Percentiles rank a stretch among this genome's conserved stretches.
These are phyloP conservation scores for Alternaria incomplexa DNA, from an alignment of 2,329 filamentous ascomycete genomes.

Conservation along the genomic window DNA sequence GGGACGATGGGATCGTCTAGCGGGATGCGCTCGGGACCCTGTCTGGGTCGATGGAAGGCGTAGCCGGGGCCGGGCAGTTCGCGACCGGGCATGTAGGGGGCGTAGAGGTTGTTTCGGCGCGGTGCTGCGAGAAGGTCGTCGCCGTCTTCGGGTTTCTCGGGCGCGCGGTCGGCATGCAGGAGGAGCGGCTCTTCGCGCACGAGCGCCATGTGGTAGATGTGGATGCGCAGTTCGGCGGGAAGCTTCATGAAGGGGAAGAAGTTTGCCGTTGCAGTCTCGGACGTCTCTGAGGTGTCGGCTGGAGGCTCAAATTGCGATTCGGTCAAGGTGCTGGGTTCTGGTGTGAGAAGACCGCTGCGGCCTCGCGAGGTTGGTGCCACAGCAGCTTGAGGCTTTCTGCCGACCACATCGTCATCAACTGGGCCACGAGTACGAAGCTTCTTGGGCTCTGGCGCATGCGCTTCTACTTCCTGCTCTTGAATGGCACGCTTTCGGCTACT, in stretches of 20 bases:
- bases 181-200: constrained; percentile 35
- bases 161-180: constrained; percentile 31
- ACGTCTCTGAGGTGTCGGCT: background rate
- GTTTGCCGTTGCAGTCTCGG: background rate
- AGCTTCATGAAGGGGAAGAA: constrained; percentile 51
- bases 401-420: background rate
- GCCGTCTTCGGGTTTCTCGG: constrained; percentile 18
- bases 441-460: background rate
- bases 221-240: constrained; percentile 55
- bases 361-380: background rate
- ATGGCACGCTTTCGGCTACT: constrained; percentile 2
- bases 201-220: constrained; percentile 52
- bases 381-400: background rate
- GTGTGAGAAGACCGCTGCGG: constrained; percentile 25
- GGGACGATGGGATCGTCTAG: constrained; percentile 46
- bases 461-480: constrained; percentile 3
- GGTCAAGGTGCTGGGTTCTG: constrained; percentile 24
- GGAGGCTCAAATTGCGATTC: constrained; percentile 16
- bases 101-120: background rate
- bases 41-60: background rate
- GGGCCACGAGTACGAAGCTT: constrained; percentile 10
- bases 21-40: background rate
- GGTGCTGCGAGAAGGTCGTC: background rate
- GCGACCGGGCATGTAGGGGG: background rate
- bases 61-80: background rate